phyloP scores from a whole-genome alignment of 169 alveolate species.

The Toxoplasma gondii region DNA sequence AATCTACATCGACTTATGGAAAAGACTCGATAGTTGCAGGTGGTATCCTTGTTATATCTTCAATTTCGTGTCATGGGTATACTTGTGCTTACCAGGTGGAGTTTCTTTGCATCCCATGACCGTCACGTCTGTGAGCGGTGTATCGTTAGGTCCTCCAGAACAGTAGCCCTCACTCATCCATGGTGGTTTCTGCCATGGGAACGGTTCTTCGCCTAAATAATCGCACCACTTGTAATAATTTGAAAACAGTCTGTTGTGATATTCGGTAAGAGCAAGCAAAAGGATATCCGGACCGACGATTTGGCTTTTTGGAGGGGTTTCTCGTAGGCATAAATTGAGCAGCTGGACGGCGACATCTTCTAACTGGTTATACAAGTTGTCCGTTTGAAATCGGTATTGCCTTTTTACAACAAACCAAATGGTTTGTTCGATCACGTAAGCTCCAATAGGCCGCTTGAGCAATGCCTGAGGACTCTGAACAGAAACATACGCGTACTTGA shows the following conservation, averaged over 20 bases:
- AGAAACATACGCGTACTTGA: background rate
- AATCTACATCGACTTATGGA: too few relatives aligned
- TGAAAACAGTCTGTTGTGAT: conserved; percentile 58
- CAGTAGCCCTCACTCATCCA: conserved; percentile 61
- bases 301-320: conserved; percentile 30
- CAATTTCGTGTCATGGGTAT: too few relatives aligned
- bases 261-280: conserved; percentile 43
- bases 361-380: conserved; percentile 56
- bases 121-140: conserved; percentile 1
- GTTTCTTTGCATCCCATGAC: background rate
- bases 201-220: conserved; percentile 56
- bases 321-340: conserved; percentile 48
- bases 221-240: conserved; percentile 68
- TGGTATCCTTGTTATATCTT: too few relatives aligned
- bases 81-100: background rate
- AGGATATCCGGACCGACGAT: conserved; percentile 53
- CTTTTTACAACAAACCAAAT: conserved; percentile 63
- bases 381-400: conserved; percentile 63
- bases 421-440: conserved; percentile 63
- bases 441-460: background rate
- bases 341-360: conserved; percentile 62
- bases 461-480: conserved; percentile 40
- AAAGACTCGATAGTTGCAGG: too few relatives aligned
- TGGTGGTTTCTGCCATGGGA: conserved; percentile 64
- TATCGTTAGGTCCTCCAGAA: conserved; percentile 5